phyloP scores from a whole-genome alignment of 2,329 filamentous ascomycete genomes.

The Acrodontium crateriforme region DNA sequence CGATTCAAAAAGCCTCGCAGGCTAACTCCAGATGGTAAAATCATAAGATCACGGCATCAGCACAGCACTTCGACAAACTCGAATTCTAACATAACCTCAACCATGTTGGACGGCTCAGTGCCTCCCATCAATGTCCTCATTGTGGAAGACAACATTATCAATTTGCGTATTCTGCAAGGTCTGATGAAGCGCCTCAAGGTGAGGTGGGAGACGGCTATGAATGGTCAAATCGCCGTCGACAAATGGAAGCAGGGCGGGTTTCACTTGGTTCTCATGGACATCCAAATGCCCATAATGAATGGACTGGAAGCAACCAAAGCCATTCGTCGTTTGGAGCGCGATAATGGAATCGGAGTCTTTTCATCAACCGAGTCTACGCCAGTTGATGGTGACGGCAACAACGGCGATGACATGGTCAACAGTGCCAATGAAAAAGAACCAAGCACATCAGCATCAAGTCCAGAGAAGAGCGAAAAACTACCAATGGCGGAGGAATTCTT shows the following conservation, averaged over 20 bases:
- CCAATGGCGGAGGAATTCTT: conserved; percentile 40
- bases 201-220: conserved; percentile 92
- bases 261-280: conserved; percentile 96
- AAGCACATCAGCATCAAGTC: too few relatives aligned
- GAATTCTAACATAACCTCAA: neutral
- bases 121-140: conserved; percentile 96
- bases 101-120: conserved; percentile 57
- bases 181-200: conserved; percentile 95
- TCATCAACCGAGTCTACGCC: conserved; percentile 25
- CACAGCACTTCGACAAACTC: neutral
- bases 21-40: conserved; percentile 13
- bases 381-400: conserved; percentile 28
- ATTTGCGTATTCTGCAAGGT: conserved; percentile 79
- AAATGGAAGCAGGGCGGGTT: conserved; percentile 92
- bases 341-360: conserved; percentile 90
- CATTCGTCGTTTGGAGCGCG: conserved; percentile 74
- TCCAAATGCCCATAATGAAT: conserved; percentile 92
- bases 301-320: conserved; percentile 90
- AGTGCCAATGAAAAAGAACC: conserved; percentile 25
- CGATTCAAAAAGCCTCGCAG: conserved; percentile 15
- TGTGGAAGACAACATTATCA: conserved; percentile 98
- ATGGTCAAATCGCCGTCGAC: conserved; percentile 79
- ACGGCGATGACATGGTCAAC: conserved; percentile 11
- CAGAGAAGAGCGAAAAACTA: neutral
- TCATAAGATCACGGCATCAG: neutral